Evolutionary conservation across 331 rosid species (phyloP), one percentile per base, ranked within the genome.

Genomic region (Cydonia oblonga): DNA sequence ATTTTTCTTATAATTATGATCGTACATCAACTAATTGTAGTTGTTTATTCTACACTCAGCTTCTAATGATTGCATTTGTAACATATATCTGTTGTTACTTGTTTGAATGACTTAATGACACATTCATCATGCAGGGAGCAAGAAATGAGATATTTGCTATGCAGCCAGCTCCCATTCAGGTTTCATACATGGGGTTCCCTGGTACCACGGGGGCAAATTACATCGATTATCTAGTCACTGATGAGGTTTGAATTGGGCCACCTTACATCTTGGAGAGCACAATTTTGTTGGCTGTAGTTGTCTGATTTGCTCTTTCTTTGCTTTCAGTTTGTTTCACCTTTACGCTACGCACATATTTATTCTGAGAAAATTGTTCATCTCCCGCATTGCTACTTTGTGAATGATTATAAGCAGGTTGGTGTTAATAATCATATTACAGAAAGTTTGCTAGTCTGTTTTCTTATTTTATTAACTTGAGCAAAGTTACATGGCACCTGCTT

Each of bases 161-260:
- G 99, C 96, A 90, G 83, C 97, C 99, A 77, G 96, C 99, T 64
- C 97, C 99, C 18, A 81, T 96, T 82, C 99, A 96, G 85, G 97
- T 96, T 78, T 96, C 99, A 75, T 96, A 96, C 68, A 96, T 96
- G 99, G 99, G 99, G 19, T 96, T 96, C 82, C 99, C 99, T 54
- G 99, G 99, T 68, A 96, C 97, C 63, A 96, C 99, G 0, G 99
- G 99, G 59, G 99, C 99, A 53, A 76, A 72, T 78, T 96, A 91
- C 79, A 91, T 96, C 66, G 92, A 96, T 72, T 96, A 96, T 79
- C 83, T 96, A 64, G 92, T 96, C 75, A 88, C 97, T 10, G 99
- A 96, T 87, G 99, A 96, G 93, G 99, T 91, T n/a, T 61, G 86
- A 69, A n/a, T 64, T 29, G n/a, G 19, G 23, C 42, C 54, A 42